Percentiles rank a stretch among this genome's conserved stretches.
These are phyloP conservation scores for Cyclotella choctawhatcheeana DNA, from an alignment of 108 stramenopile species.

Conservation along the genomic window DNA sequence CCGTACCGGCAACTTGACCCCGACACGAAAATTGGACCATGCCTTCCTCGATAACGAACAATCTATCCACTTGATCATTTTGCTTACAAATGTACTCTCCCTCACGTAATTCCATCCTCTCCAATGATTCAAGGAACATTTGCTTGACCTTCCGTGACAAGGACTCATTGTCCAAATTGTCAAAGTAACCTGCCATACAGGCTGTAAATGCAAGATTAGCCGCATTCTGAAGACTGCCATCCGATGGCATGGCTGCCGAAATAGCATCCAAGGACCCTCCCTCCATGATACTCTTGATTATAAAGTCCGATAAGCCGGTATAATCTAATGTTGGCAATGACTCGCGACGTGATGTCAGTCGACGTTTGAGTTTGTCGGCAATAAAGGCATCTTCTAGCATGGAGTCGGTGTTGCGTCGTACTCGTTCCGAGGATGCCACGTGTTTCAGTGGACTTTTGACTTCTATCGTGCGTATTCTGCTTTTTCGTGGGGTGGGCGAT, in stretches of 20 bases:
- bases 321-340: slow-evolving; percentile 24
- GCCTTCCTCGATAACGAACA: slow-evolving; percentile 56
- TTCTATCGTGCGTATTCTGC: slow-evolving; percentile 32
- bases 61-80: slow-evolving; percentile 47
- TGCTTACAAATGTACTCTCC: slow-evolving; percentile 45
- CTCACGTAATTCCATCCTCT: slow-evolving; percentile 34
- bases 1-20: slow-evolving; percentile 44
- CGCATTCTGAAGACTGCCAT: slow-evolving; percentile 31
- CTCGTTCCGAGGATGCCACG: slow-evolving; percentile 41
- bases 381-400: slow-evolving; percentile 57
- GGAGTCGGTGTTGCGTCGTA: slow-evolving; percentile 52
- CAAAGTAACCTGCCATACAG: slow-evolving; percentile 52
- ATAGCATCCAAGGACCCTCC: slow-evolving; percentile 43
- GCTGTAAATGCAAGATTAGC: slow-evolving; percentile 35
- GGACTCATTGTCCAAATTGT: slow-evolving; percentile 16
- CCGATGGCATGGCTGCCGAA: slow-evolving; percentile 41
- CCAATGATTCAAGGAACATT: slow-evolving; percentile 49
- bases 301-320: slow-evolving; percentile 45
- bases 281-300: slow-evolving; percentile 38
- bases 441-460: slow-evolving; percentile 29
- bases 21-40: slow-evolving; percentile 38
- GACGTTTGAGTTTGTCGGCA: slow-evolving; percentile 36
- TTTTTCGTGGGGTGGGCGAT: slow-evolving; percentile 30
- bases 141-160: slow-evolving; percentile 20
- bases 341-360: slow-evolving; percentile 38